phyloP scores from a whole-genome alignment of 306 rosid species.

The Prunus fruticosa region DNA sequence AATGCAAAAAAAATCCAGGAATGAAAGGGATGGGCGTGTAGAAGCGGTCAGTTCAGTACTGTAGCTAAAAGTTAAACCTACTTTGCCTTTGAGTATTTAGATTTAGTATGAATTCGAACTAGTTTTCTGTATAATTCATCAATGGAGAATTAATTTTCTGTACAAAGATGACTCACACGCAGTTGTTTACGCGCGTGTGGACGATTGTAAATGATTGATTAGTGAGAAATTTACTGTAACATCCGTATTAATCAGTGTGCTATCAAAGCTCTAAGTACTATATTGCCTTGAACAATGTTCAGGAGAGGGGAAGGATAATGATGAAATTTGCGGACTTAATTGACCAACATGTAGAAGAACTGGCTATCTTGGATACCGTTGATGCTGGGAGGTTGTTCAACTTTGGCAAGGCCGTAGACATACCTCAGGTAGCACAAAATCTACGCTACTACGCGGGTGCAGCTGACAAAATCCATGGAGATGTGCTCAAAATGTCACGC shows the following conservation, averaged over 20 bases:
- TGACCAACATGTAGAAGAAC: constrained; percentile 54
- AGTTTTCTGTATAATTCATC: too few species aligned
- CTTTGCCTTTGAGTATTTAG: neutral
- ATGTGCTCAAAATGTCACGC: constrained; percentile 48
- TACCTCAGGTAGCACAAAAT: constrained; percentile 39
- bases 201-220: too few species aligned
- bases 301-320: constrained; percentile 67
- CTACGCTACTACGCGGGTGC: constrained; percentile 87
- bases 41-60: neutral
- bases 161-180: too few species aligned
- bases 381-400: constrained; percentile 63
- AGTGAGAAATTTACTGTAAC: too few species aligned
- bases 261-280: neutral
- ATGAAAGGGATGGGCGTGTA: neutral
- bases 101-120: neutral
- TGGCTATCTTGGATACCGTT: constrained; percentile 66
- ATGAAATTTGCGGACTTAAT: constrained; percentile 65
- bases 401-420: constrained; percentile 38
- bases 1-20: neutral
- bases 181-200: too few species aligned
- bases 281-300: constrained; percentile 11
- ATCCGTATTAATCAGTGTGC: too few species aligned
- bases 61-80: too few species aligned
- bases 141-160: too few species aligned
- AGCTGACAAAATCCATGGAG: constrained; percentile 85